Evolutionary conservation across 1,139 yeast genomes (phyloP).

Genomic region (Zygotorulaspora mrakii): DNA sequence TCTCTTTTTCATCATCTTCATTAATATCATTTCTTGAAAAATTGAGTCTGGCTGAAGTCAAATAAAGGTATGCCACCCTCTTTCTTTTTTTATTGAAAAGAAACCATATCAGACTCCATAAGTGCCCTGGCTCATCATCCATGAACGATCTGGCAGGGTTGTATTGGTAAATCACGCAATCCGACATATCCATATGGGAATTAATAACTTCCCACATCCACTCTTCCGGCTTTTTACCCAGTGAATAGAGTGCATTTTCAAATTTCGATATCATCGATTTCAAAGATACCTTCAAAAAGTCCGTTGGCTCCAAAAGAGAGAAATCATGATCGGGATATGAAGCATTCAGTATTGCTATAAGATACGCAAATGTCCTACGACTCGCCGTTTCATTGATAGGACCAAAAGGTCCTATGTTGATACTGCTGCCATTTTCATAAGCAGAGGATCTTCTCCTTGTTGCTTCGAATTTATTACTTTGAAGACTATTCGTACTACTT

Average conservation of each 20-base stretch:
- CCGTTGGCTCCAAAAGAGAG: slow-evolving; percentile 78
- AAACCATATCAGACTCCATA: slow-evolving; percentile 92
- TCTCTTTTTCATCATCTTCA: slow-evolving; percentile 36
- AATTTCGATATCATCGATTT: slow-evolving; percentile 64
- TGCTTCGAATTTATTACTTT: slow-evolving; percentile 14
- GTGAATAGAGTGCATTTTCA: slow-evolving; percentile 72
- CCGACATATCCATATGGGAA: slow-evolving; percentile 73
- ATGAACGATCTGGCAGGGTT: slow-evolving; percentile 77
- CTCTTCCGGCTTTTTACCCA: slow-evolving; percentile 55
- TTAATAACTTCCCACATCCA: slow-evolving; percentile 91
- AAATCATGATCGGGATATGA: slow-evolving; percentile 96
- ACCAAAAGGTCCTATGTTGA: slow-evolving; percentile 76
- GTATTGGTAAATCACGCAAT: slow-evolving; percentile 70
- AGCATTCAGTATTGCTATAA: slow-evolving; percentile 85
- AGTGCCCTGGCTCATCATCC: slow-evolving; percentile 52
- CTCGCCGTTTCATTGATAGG: slow-evolving; percentile 81
- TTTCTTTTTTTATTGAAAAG: slow-evolving; percentile 86
- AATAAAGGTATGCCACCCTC: slow-evolving; percentile 80
- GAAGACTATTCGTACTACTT: slow-evolving; percentile 27
- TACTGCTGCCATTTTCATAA: slow-evolving; percentile 25
- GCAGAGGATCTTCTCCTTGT: slow-evolving; percentile 29
- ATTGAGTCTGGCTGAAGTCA: slow-evolving; percentile 42
- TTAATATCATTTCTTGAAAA: slow-evolving; percentile 31
- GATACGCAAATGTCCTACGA: slow-evolving; percentile 82
- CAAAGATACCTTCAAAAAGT: slow-evolving; percentile 55